Percentiles rank a stretch among this genome's conserved stretches.
Evolutionary conservation across 371 early-diverging fungal species (phyloP).

Genomic region (Nematocida minor): DNA sequence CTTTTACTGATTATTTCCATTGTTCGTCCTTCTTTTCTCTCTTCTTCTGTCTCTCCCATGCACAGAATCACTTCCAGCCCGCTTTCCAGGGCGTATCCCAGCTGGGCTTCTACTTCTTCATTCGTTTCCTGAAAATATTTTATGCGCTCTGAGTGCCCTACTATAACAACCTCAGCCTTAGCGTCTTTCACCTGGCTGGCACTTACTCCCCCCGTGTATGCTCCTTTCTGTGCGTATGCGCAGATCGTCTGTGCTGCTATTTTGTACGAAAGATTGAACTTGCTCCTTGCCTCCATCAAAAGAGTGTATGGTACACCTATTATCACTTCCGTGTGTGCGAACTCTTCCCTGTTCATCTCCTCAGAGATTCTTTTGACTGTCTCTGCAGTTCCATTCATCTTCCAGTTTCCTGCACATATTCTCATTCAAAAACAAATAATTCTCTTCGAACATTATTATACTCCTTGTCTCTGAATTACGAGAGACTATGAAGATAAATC

Average conservation of each 20-base stretch:
- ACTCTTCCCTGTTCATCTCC: not conserved
- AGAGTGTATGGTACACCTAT: slow-evolving; percentile 88
- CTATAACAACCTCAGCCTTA: slow-evolving; percentile 81
- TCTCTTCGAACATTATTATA: not conserved
- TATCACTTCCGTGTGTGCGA: slow-evolving; percentile 73
- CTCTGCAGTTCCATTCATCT: slow-evolving; percentile 51
- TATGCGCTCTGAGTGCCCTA: slow-evolving; percentile 98
- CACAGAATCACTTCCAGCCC: slow-evolving; percentile 88
- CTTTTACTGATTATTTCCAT: slow-evolving; percentile 71
- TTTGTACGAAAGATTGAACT: slow-evolving; percentile 68
- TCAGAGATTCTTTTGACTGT: slow-evolving; percentile 14
- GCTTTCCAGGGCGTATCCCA: slow-evolving; percentile 72
- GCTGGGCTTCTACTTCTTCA: slow-evolving; percentile 76
- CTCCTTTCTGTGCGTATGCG: slow-evolving; percentile 72
- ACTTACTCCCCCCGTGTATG: slow-evolving; percentile 94
- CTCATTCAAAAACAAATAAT: slow-evolving; percentile 30
- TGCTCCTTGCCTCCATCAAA: slow-evolving; percentile 63
- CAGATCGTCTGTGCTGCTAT: slow-evolving; percentile 92
- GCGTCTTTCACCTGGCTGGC: slow-evolving; percentile 87
- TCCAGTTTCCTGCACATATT: slow-evolving; percentile 62
- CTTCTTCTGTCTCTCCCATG: slow-evolving; percentile 85
- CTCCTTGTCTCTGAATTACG: not conserved
- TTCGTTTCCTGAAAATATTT: slow-evolving; percentile 79
- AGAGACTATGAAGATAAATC: not conserved
- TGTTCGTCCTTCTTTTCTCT: slow-evolving; percentile 79